Base-by-base conservation (phyloP, 371 early-diverging fungal genomes). In the Zopfochytrium polystomum region DNA sequence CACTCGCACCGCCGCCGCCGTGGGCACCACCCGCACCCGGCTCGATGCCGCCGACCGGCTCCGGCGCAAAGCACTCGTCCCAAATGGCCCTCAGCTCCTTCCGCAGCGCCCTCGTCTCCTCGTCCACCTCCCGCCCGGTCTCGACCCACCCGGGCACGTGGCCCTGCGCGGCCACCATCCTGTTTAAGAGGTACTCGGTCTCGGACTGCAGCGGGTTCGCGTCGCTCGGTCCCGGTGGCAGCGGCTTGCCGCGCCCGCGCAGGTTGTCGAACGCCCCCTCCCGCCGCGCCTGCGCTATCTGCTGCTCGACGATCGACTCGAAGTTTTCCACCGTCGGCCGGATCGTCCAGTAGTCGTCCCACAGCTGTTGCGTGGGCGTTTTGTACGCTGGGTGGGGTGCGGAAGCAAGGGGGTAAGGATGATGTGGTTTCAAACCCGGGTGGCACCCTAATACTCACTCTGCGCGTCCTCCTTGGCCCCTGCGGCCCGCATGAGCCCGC, bases 91-190 rank as follows among this genome's bases (percentile, higher is more conserved):
- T 32, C 29, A 77, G 47, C 31, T 75, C 73, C 15, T 57, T 56
- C 20, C 72, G 55, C 35, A 82, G 60, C 18, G 52, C 60, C 3
- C 34, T 62, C 0, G 66, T 63, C 18, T 82, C 79, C 20, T 63
- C 70, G 33, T 79, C 76, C 9, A 80, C 72, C 35, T 80, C 75
- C 47, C 73, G 67, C 27, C 75, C 76, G 63, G 74, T 61, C 51
- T 75, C 77, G 15, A 82, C 62, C 82, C 82, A 82, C 13, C 73
- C 73, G 7, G 80, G 79, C 22, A 71, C 72, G 33, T 73, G 70
- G 0, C 80, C 78, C 47, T 79, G 78, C 44, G 72, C 33, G 49
- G 77, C 76, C 26, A 80, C 50, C 45, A 82, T 77, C 3, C 76
- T 70, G 55, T 82, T 78, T 71, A 81, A 62, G 38, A 76, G 68